These are phyloP conservation scores for Sphagnum contortum DNA, from an alignment of 225 moss, liverwort and hornwort species.

Conservation along the genomic window DNA sequence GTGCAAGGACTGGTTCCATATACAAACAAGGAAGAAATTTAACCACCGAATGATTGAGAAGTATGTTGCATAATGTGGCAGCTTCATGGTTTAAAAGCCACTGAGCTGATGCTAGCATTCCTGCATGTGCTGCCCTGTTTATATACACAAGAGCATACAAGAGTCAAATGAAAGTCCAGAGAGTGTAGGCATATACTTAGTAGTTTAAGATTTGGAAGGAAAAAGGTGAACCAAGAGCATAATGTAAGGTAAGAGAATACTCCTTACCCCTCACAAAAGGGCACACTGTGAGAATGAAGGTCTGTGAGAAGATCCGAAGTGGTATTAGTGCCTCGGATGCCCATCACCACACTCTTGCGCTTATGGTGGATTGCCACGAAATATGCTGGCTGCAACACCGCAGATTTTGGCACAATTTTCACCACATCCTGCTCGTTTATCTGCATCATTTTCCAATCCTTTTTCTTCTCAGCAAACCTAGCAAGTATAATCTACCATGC, in stretches of 20 bases:
- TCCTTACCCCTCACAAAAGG: conserved; percentile 66
- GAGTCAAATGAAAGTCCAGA: too few species aligned
- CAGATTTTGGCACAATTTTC: conserved; percentile 38
- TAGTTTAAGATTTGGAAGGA: too few species aligned
- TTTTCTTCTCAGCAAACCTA: too few species aligned
- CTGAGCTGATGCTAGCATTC: conserved; percentile 70
- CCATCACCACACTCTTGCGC: conserved; percentile 60
- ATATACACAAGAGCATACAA: too few species aligned
- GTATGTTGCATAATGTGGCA: too few species aligned
- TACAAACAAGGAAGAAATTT: too few species aligned
- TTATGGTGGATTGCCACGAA: conserved; percentile 49
- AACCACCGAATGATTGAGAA: too few species aligned
- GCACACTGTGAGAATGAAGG: conserved; percentile 74
- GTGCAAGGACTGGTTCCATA: too few species aligned
- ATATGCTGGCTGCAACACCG: conserved; percentile 75
- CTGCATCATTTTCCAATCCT: conserved; percentile 10
- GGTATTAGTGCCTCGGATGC: conserved; percentile 71
- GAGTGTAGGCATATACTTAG: too few species aligned
- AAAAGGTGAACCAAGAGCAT: too few species aligned
- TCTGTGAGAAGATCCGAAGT: conserved; percentile 81
- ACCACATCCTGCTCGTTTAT: conserved; percentile 53
- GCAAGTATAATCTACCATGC: too few species aligned
- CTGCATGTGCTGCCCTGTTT: conserved; percentile 75
- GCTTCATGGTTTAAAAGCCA: conserved; percentile 54
- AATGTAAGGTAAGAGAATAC: too few species aligned